Evolutionary conservation across 441 rosid species (phyloP), one percentile per base, ranked within the genome.

Genomic region (Populus hybrid): DNA sequence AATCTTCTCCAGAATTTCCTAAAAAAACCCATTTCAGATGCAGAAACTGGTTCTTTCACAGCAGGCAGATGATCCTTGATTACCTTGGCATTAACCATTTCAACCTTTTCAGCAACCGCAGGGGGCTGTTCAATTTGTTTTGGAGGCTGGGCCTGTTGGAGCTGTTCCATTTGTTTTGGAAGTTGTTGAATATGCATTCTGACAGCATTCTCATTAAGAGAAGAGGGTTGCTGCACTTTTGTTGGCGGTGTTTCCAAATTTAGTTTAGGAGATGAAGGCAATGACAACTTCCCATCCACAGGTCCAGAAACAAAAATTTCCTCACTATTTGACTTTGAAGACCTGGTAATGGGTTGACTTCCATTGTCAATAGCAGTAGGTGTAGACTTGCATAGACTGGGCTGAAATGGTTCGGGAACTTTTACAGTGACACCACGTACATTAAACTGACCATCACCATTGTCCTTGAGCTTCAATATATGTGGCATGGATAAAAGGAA

Each of bases 401-500:
- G 59, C 72, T 79, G 80, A 12, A 77, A 79, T 53, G 83, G 81
- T 76, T 83, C 87, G 50, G 81, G 75, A 74, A 79, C 71, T 83
- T 78, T 87, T 40, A 63, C 75, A 64, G 40, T 21, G 78, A 79
- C 46, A 30, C 84, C 85, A 71, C 6, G 84, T 28, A 87, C 79
- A 32, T 79, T 6, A 82, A 57, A 81, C 69, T 73, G 70, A 69
- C 95, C 98, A 83, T 83, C 85, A 66, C 81, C 79, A 42, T 3
- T 63, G 32, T 35, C 12, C n/a, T 81, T 76, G 78, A 94, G 86
- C 84, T 84, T 78, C 82, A 91, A 81, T 78, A 90, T 83, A 70
- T 86, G 80, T 38, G 85, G 92, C 97, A 95, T 85, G 32, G 97
- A 83, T 28, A 83, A 71, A 80, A 95, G 88, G 83, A 95, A 88